Conservation (phyloP, 768 basidiomycete species). For the Suillus occidentalis region DNA sequence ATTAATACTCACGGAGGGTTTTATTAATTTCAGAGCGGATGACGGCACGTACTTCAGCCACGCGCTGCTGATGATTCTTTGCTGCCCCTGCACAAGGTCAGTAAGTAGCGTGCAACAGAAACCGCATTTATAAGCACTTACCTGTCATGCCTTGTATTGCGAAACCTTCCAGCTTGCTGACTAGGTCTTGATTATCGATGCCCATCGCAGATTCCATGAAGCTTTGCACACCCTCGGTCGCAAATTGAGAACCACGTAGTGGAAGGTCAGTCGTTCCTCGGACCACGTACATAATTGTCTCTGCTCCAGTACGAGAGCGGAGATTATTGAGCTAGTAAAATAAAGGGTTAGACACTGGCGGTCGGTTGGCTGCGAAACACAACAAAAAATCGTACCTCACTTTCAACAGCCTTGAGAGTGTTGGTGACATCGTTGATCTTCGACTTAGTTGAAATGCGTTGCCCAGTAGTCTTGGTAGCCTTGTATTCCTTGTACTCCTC, state of each 20-base stretch:
- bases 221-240: constrained; percentile 1
- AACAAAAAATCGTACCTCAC: constrained; percentile 5
- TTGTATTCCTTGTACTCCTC: background rate
- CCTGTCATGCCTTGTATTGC: constrained; percentile 8
- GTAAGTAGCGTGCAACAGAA: background rate
- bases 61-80: constrained; percentile 3
- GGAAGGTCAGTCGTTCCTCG: constrained; percentile 7
- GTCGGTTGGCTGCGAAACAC: background rate
- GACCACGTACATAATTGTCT: constrained; percentile 7
- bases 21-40: constrained; percentile 2
- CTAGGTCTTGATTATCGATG: constrained; percentile 6
- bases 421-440: constrained; percentile 11
- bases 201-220: constrained; percentile 11
- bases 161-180: constrained; percentile 12
- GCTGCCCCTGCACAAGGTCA: constrained; percentile 1
- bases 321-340: constrained; percentile 6
- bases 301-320: constrained; percentile 2
- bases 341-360: background rate
- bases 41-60: background rate
- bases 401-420: constrained; percentile 6
- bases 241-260: constrained; percentile 1
- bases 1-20: background rate
- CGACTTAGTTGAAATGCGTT: constrained; percentile 6
- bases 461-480: background rate
- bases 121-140: background rate